Evolutionary conservation across 1,284 basidiomycete genomes (phyloP).

Genomic region (Agroathelia rolfsii): DNA sequence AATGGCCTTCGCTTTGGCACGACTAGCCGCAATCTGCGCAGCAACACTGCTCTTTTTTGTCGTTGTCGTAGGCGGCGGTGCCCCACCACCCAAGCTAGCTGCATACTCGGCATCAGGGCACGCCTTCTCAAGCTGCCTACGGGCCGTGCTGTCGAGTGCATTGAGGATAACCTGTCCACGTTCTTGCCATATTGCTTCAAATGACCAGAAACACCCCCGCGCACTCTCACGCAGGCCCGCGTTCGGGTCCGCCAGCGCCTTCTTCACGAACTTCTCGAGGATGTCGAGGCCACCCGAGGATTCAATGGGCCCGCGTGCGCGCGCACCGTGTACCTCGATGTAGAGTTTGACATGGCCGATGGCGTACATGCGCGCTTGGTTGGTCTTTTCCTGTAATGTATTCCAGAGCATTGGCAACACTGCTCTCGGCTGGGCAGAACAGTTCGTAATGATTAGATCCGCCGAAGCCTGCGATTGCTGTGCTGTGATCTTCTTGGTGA

Average conservation of each 20-base stretch:
- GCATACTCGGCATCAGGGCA: constrained; percentile 51
- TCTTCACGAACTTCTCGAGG: constrained; percentile 66
- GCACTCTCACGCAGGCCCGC: constrained; percentile 70
- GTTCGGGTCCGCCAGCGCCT: constrained; percentile 71
- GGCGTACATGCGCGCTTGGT: constrained; percentile 66
- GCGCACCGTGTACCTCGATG: constrained; percentile 59
- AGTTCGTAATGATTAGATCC: constrained; percentile 58
- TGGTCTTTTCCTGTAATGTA: constrained; percentile 77
- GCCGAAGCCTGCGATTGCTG: constrained; percentile 77
- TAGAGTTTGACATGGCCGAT: constrained; percentile 65
- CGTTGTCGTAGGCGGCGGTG: constrained; percentile 32
- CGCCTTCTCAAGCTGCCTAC: constrained; percentile 81
- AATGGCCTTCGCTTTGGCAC: constrained; percentile 75
- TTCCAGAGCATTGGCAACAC: constrained; percentile 67
- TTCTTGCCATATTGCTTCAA: constrained; percentile 68
- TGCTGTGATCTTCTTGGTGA: constrained; percentile 93
- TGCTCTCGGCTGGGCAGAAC: constrained; percentile 63
- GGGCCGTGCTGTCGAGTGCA: constrained; percentile 56
- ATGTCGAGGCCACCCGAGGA: constrained; percentile 53
- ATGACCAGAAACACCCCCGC: constrained; percentile 75
- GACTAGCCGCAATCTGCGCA: constrained; percentile 73
- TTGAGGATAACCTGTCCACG: constrained; percentile 57
- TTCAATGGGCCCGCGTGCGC: constrained; percentile 58
- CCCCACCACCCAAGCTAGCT: constrained; percentile 24
- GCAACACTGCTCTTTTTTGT: constrained; percentile 70